These are phyloP conservation scores for Lentinula guzmanii DNA, from an alignment of 768 basidiomycete species.

Conservation along the genomic window DNA sequence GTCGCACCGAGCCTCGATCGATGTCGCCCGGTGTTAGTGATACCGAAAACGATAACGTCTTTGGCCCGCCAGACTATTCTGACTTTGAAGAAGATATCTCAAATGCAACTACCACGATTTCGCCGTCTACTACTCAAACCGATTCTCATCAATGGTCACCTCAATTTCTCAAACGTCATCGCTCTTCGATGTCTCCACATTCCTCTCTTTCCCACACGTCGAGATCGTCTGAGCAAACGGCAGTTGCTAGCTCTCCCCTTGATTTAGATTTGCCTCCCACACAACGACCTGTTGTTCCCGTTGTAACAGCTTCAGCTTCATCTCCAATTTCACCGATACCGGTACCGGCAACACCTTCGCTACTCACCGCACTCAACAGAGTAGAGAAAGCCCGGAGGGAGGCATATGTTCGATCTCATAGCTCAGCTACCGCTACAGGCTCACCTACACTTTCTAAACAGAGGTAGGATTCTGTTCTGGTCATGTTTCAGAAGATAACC, in stretches of 20 bases:
- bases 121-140: background rate
- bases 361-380: conserved; percentile 58
- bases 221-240: conserved; percentile 9
- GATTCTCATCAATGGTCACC: conserved; percentile 36
- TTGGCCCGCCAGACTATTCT: conserved; percentile 30
- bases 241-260: conserved; percentile 5
- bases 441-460: no score
- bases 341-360: conserved; percentile 43
- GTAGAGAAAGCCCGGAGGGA: conserved; percentile 49
- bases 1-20: conserved; percentile 6
- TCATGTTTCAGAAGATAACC: no score
- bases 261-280: background rate
- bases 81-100: conserved; percentile 22
- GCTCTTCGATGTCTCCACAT: background rate
- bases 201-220: background rate
- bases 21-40: conserved; percentile 14
- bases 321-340: background rate
- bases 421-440: background rate
- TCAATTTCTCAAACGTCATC: conserved; percentile 35
- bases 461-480: no score
- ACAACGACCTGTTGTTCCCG: no score
- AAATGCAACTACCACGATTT: background rate
- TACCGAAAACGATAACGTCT: conserved; percentile 11
- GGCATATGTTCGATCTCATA: conserved; percentile 20
- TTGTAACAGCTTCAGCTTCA: background rate